Evolutionary conservation across 2,329 filamentous ascomycete genomes (phyloP).

Genomic region (Curvularia lunata): DNA sequence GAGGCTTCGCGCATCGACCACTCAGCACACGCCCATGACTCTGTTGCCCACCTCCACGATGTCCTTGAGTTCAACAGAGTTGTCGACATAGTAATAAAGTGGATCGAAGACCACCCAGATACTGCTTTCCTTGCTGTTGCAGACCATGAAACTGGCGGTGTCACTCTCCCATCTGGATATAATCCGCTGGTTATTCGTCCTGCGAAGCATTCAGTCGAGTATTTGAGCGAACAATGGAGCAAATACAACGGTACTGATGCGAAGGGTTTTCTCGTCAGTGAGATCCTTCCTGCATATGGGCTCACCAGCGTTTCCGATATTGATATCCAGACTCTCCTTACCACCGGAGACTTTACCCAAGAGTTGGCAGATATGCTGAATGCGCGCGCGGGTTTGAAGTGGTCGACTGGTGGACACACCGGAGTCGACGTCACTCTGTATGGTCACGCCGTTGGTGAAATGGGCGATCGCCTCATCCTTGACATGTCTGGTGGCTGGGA

Average conservation of each 20-base stretch:
- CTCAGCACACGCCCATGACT: conserved; percentile 35
- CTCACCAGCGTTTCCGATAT: conserved; percentile 31
- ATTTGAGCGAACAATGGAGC: conserved; percentile 34
- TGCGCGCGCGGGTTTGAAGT: conserved; percentile 39
- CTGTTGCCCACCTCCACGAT: conserved; percentile 44
- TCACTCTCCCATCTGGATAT: conserved; percentile 48
- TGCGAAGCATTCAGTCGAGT: conserved; percentile 43
- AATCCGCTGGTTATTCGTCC: conserved; percentile 43
- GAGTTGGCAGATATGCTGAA: conserved; percentile 40
- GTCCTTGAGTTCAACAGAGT: conserved; percentile 52
- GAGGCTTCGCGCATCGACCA: conserved; percentile 34
- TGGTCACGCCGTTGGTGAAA: conserved; percentile 40
- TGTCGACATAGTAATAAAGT: conserved; percentile 47
- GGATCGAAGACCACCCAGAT: conserved; percentile 51
- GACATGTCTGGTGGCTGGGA: conserved; percentile 37
- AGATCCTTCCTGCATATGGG: conserved; percentile 42
- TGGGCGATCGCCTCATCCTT: conserved; percentile 20
- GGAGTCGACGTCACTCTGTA: conserved; percentile 49
- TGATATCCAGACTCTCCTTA: conserved; percentile 37
- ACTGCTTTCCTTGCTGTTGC: conserved; percentile 52
- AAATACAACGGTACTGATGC: conserved; percentile 43
- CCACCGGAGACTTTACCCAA: conserved; percentile 28
- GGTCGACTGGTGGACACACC: conserved; percentile 49
- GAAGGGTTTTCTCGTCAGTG: conserved; percentile 30
- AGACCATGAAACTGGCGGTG: conserved; percentile 52